A percentile compares a stretch with the other conserved stretches of the same genome.
Evolutionary conservation across 257 asterid species (phyloP).

Genomic region (Fraxinus quadrangulata): DNA sequence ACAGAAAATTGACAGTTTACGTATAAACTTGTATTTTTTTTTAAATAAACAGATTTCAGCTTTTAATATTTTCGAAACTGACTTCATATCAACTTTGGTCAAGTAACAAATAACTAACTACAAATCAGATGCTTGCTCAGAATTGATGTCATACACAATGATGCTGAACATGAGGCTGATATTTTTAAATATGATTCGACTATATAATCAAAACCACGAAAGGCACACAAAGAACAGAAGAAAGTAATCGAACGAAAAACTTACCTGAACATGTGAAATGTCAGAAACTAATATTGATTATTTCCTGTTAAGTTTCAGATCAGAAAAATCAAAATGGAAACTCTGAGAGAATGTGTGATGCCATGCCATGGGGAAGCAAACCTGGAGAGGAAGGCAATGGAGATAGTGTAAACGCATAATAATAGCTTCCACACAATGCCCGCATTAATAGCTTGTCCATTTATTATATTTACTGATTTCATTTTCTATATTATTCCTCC

Average conservation of each 20-base stretch:
- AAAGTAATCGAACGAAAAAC: background rate
- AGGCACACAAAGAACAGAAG: background rate
- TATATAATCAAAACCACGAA: background rate
- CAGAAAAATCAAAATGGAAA: slow-evolving; percentile 13
- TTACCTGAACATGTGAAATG: slow-evolving; percentile 28
- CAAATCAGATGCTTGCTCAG: no score
- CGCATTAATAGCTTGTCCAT: slow-evolving; percentile 43
- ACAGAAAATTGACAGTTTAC: background rate
- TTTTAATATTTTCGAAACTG: background rate
- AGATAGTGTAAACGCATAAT: slow-evolving; percentile 24
- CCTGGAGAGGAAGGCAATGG: slow-evolving; percentile 13
- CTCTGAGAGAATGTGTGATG: slow-evolving; percentile 20
- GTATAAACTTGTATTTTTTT: background rate
- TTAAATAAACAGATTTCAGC: background rate
- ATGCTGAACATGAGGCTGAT: background rate
- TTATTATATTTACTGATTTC: slow-evolving; percentile 11
- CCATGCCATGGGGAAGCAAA: background rate
- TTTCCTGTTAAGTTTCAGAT: slow-evolving; percentile 30
- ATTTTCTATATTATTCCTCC: background rate
- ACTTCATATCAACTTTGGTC: background rate
- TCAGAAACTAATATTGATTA: slow-evolving; percentile 24
- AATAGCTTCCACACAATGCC: slow-evolving; percentile 43
- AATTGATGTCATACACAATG: background rate
- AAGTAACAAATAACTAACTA: no score
- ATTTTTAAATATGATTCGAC: background rate